Evolutionary conservation across 345 rosid genomes (phyloP).

Genomic region (Syzygium oleosum): DNA sequence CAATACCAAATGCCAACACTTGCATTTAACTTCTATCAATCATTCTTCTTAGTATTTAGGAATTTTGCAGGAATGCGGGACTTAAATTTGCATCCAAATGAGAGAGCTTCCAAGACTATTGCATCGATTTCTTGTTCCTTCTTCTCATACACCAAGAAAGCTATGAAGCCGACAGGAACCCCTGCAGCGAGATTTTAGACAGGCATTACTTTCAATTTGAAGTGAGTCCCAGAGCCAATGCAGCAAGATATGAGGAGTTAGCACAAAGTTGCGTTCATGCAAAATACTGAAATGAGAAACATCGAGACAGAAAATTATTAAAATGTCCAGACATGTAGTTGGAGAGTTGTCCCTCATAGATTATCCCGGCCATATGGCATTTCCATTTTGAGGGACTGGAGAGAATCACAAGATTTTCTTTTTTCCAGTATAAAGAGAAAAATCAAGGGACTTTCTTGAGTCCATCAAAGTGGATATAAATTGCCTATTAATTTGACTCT

Average conservation of each 20-base stretch:
- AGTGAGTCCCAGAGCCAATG: not conserved
- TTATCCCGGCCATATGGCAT: not conserved
- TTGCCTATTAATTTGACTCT: not conserved
- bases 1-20: not conserved
- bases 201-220: not conserved
- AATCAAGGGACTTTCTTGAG: not conserved
- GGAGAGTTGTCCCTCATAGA: not conserved
- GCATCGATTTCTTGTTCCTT: slow-evolving; percentile 63
- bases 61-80: slow-evolving; percentile 35
- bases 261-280: not conserved
- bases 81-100: slow-evolving; percentile 34
- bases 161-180: slow-evolving; percentile 48
- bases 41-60: slow-evolving; percentile 27
- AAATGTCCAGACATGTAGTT: not conserved
- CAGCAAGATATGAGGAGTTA: not conserved
- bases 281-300: not conserved
- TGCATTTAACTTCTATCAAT: slow-evolving; percentile 9
- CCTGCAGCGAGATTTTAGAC: slow-evolving; percentile 27
- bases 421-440: not conserved
- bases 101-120: slow-evolving; percentile 24
- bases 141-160: slow-evolving; percentile 48
- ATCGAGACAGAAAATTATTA: not conserved
- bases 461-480: not conserved
- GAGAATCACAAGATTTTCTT: not conserved
- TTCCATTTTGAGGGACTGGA: not conserved